A percentile compares a stretch with the other conserved stretches of the same genome.
Evolutionary conservation across 371 early-diverging fungal species (phyloP).

Genomic region (Mortierella sp.): DNA sequence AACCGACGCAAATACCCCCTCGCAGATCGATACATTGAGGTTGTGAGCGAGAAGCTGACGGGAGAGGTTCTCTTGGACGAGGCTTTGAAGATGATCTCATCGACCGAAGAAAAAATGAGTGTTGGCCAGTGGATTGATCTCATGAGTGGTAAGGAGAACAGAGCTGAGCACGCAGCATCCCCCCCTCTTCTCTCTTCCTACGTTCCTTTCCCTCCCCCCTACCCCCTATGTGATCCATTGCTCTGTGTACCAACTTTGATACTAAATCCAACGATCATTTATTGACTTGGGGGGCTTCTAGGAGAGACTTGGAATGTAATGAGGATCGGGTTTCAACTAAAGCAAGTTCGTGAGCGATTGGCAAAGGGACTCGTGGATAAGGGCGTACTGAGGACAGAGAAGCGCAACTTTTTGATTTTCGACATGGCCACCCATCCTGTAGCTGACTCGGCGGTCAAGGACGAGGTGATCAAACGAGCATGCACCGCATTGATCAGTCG

Average conservation of each 20-base stretch:
- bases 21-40: conserved; percentile 86
- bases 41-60: conserved; percentile 82
- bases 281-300: conserved; percentile 39
- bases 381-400: conserved; percentile 95
- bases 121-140: conserved; percentile 96
- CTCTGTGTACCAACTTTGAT: no score
- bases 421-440: conserved; percentile 97
- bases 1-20: conserved; percentile 80
- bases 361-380: conserved; percentile 98
- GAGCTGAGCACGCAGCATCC: background rate
- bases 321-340: conserved; percentile 96
- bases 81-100: conserved; percentile 88
- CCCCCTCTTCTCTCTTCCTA: background rate
- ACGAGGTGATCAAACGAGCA: conserved; percentile 83
- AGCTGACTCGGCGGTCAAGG: conserved; percentile 86
- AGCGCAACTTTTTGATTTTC: conserved; percentile 93
- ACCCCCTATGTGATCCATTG: background rate
- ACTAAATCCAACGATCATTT: background rate
- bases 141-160: conserved; percentile 82
- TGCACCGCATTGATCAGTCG: conserved; percentile 78
- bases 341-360: conserved; percentile 96
- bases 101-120: conserved; percentile 72
- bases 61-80: conserved; percentile 97
- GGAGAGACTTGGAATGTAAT: conserved; percentile 98
- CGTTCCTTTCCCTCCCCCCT: background rate